phyloP scores from a whole-genome alignment of 345 rosid genomes.

The Erysimum cheiranthoides region DNA sequence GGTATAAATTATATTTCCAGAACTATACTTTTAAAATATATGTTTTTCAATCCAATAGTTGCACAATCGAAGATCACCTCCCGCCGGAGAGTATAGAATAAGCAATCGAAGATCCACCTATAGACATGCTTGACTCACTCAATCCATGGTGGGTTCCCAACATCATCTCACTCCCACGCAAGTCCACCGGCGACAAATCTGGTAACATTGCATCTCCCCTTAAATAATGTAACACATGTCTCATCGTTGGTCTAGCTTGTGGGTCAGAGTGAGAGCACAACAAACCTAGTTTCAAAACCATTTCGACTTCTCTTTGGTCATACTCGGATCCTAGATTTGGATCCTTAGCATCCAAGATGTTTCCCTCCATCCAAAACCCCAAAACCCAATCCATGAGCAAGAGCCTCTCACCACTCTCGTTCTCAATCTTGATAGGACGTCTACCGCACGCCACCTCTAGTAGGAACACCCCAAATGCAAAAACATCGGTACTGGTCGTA shows the following conservation, averaged over 20 bases:
- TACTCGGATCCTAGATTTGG: constrained; percentile 32
- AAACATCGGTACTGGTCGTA: constrained; percentile 67
- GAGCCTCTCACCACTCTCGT: constrained; percentile 2
- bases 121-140: constrained; percentile 36
- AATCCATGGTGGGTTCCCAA: constrained; percentile 42
- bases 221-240: constrained; percentile 65
- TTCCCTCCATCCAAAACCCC: constrained; percentile 53
- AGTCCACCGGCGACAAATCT: constrained; percentile 37
- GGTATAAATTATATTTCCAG: too few species aligned
- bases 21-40: too few species aligned
- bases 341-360: constrained; percentile 60
- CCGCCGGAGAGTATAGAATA: constrained; percentile 60
- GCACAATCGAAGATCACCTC: constrained; percentile 33
- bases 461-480: constrained; percentile 79
- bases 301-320: constrained; percentile 53
- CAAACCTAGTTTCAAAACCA: constrained; percentile 68
- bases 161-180: constrained; percentile 37
- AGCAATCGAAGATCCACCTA: constrained; percentile 39
- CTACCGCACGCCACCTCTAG: constrained; percentile 79
- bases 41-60: too few species aligned
- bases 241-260: constrained; percentile 59
- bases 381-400: constrained; percentile 74
- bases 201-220: constrained; percentile 54
- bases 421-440: constrained; percentile 52
- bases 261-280: constrained; percentile 62